Evolutionary conservation across 495 filamentous ascomycete genomes (phyloP), one percentile per base, ranked within the genome.

Genomic region (Penicillium egyptiacum): DNA sequence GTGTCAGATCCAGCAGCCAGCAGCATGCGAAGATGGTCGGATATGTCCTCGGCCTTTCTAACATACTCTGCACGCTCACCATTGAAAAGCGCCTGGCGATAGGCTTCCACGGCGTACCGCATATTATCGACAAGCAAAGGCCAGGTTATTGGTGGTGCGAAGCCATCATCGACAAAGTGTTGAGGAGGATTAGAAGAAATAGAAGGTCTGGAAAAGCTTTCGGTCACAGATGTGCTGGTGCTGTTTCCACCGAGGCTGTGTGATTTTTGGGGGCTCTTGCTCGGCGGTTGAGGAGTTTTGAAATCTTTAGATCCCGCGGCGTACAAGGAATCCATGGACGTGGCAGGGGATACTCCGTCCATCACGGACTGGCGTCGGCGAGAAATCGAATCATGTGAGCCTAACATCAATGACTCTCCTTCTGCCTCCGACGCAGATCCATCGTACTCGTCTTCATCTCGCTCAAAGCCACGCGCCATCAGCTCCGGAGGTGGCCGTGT

Each of bases 1-100:
- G 94, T 98, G 49, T 90, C 90, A 9, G 94, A 98, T 4, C 92
- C 94, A 47, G 95, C 95, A 30, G 91, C 90, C 41, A 98, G 82
- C n/a, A 98, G 81, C 64, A 97, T 82, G 40, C 94, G 88, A 41
- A 98, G 79, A 71, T 97, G 92, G 67, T 98, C 95, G 28, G 94
- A 98, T 50, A 98, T 96, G 66, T 97, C 92, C 73, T 98, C 95
- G 7, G 94, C 94, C 53, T 87, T 85, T 50, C 86, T 82, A 26
- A 98, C 95, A 73, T 92, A 98, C 67, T 97, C 91, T 12, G 90
- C 89, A 31, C 91, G 84, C 63, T 90, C 86, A 53, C 85, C 84
- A 52, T 83, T 88, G 53, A 84, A 84, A 60, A 98, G 88, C 4
- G 89, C 88, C 62, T 95, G 88, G 28, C 91, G 82, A 67, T 96